These are phyloP conservation scores for Epichloe elymi DNA, from an alignment of 2,329 filamentous ascomycete genomes.

Conservation along the genomic window DNA sequence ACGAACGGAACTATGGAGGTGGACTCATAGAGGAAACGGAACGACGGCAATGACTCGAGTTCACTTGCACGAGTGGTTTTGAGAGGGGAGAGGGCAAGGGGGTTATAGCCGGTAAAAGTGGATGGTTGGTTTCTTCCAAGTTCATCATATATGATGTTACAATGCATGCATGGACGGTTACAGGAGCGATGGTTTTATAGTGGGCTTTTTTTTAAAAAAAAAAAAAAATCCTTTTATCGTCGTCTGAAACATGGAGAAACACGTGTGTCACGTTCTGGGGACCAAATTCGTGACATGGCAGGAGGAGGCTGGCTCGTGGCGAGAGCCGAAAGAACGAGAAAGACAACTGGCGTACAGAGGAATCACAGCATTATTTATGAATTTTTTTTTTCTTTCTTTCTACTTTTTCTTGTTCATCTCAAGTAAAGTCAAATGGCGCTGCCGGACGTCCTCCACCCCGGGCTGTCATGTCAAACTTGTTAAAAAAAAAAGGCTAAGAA, in stretches of 20 bases:
- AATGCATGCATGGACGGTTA: neutral
- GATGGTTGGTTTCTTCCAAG: too few relatives aligned
- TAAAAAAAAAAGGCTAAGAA: too few relatives aligned
- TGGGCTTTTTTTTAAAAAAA: neutral
- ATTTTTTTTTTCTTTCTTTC: neutral
- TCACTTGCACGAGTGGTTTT: too few relatives aligned
- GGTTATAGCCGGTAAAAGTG: too few relatives aligned
- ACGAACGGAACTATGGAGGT: slow-evolving; percentile 32
- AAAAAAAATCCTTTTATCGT: neutral
- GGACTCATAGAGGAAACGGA: slow-evolving; percentile 10
- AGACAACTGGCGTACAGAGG: too few relatives aligned
- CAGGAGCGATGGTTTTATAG: neutral
- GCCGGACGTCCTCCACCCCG: too few relatives aligned
- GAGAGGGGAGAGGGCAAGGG: too few relatives aligned
- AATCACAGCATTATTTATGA: too few relatives aligned
- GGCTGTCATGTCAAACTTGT: too few relatives aligned
- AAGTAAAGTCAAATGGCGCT: neutral
- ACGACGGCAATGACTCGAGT: neutral
- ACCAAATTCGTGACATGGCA: neutral
- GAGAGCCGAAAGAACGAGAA: too few relatives aligned
- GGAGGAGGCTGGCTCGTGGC: too few relatives aligned
- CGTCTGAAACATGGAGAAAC: neutral
- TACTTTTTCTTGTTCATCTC: neutral
- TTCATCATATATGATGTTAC: neutral
- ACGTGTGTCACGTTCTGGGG: neutral